Base-by-base conservation (phyloP, 306 rosid species). In the Begonia masoniana region DNA sequence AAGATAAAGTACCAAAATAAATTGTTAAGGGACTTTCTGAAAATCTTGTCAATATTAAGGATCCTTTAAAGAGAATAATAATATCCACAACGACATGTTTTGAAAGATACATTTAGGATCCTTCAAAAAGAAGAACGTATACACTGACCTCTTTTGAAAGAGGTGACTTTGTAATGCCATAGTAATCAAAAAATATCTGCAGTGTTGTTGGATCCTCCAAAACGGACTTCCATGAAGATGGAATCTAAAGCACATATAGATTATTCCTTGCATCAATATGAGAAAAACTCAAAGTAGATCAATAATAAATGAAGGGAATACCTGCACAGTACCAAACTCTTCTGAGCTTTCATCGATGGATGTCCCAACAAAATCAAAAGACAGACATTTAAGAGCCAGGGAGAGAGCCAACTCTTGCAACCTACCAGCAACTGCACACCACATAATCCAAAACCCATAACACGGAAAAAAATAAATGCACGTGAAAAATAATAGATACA, bases 301-400 rank as follows among this genome's bases (percentile, higher is more conserved):
- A 14, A 13, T 68, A 59, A 62, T 15, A 2, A 54, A 62, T 52
- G 21, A 16, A 62, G 48, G 39, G 39, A 62, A 66, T 68, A 91
- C 99, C 99, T 91, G 99, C 65, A 91, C 94, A 14, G 99, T 91
- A 52, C 99, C 99, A 68, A 91, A 91, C 68, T 91, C 99, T 64
- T 91, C 99, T 12, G 99, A 91, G 74, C 99, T 91, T 79, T 91
- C 99, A 71, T 91, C 99, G 59, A 91, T 66, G 52, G 99, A 83
- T 52, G 99, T 83, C 74, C 96, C 99, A 66, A 91, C 96, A 77
- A 91, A 91, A 79, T 91, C 99, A 77, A 91, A 91, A 47, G 94
- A 86, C 65, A 91, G 63, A 65, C 99, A 91, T 73, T 86, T 91
- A 55, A 91, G 86, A 10, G 96, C 74, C 57, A 91, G 96, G 52